Percentiles rank a stretch among this genome's conserved stretches.
Evolutionary conservation across 345 rosid genomes (phyloP).

Genomic region (Crucihimalaya himalaica): DNA sequence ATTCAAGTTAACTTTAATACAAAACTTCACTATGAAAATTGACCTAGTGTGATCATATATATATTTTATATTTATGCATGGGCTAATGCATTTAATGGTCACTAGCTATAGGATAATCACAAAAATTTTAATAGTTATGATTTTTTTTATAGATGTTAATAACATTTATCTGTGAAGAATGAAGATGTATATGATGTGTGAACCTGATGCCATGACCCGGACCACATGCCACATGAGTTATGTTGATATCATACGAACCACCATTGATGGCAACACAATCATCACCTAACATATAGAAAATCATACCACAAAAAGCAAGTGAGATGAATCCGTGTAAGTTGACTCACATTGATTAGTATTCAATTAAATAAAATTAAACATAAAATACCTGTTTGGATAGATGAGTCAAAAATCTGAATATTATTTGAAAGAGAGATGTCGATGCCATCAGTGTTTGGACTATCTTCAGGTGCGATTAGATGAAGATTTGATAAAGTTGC

Average conservation of each 20-base stretch:
- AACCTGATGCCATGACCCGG: constrained; percentile 71
- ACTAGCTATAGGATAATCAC: neutral
- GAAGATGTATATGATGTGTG: neutral
- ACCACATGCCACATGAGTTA: constrained; percentile 50
- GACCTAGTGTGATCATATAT: neutral
- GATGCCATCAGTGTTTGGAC: constrained; percentile 58
- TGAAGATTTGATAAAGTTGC: constrained; percentile 38
- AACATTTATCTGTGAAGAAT: neutral
- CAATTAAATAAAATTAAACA: neutral
- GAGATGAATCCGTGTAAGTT: neutral
- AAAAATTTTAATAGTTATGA: neutral
- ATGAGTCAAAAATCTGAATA: constrained; percentile 25
- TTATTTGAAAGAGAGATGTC: constrained; percentile 36
- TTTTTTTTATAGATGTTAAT: neutral
- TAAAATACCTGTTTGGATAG: constrained; percentile 44
- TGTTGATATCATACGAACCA: constrained; percentile 28
- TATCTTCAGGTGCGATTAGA: constrained; percentile 41
- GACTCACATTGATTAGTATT: neutral
- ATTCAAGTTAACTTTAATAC: neutral
- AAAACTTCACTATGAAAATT: neutral
- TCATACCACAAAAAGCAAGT: neutral
- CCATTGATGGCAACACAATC: constrained; percentile 57
- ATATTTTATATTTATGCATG: neutral
- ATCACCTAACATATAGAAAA: constrained; percentile 42
- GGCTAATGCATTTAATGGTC: neutral